phyloP scores from a whole-genome alignment of 371 early-diverging fungal genomes.

The Phascolomyces articulosus region DNA sequence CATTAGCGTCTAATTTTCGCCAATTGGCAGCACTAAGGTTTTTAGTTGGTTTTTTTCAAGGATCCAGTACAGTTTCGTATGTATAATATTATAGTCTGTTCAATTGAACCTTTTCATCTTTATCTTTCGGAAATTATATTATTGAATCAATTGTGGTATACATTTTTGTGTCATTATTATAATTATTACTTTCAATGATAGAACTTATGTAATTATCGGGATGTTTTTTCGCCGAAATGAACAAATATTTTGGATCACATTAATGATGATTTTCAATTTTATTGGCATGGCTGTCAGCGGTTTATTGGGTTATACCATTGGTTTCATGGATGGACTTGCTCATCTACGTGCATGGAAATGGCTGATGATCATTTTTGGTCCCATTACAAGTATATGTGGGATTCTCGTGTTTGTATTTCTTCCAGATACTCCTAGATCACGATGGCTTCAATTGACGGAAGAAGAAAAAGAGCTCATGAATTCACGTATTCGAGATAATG shows the following conservation, averaged over 20 bases:
- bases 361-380: constrained; percentile 27
- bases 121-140: too few relatives aligned
- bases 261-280: constrained; percentile 15
- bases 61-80: constrained; percentile 6
- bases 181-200: too few relatives aligned
- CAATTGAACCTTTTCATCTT: not conserved
- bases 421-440: constrained; percentile 34
- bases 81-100: too few relatives aligned
- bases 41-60: constrained; percentile 32
- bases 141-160: too few relatives aligned
- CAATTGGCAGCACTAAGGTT: constrained; percentile 27
- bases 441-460: constrained; percentile 24
- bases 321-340: constrained; percentile 33
- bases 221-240: constrained; percentile 23
- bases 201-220: constrained; percentile 16
- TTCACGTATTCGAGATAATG: constrained; percentile 35
- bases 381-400: constrained; percentile 25
- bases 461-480: constrained; percentile 34
- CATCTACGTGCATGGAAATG: constrained; percentile 20
- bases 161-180: too few relatives aligned
- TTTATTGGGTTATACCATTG: constrained; percentile 54
- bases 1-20: constrained; percentile 17
- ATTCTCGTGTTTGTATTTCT: constrained; percentile 35
- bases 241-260: constrained; percentile 21
- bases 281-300: constrained; percentile 54